Evolutionary conservation across 75 land plant species (phyloP).

Genomic region (Sequoiadendron giganteum): DNA sequence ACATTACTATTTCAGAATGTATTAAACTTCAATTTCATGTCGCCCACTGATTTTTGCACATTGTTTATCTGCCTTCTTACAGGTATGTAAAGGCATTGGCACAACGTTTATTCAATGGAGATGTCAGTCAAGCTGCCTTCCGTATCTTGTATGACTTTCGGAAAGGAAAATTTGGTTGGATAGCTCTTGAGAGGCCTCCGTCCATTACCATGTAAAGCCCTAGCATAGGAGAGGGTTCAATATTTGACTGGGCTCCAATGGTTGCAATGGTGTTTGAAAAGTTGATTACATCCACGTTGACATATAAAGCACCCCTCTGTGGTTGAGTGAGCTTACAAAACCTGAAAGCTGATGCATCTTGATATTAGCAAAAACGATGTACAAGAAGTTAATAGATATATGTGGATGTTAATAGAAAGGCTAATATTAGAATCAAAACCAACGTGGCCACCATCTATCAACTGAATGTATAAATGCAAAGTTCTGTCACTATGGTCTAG

Average conservation of each 20-base stretch:
- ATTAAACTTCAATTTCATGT: background rate
- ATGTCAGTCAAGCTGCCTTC: slow-evolving; percentile 79
- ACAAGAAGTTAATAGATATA: background rate
- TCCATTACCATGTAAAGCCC: slow-evolving; percentile 14
- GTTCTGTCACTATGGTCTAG: background rate
- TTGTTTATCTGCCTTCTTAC: slow-evolving; percentile 9
- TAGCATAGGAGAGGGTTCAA: background rate
- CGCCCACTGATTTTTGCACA: background rate
- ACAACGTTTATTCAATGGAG: slow-evolving; percentile 77
- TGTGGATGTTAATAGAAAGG: background rate
- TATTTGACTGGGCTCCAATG: background rate
- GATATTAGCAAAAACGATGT: background rate
- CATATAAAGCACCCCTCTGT: background rate
- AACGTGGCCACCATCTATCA: background rate
- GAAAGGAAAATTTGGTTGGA: slow-evolving; percentile 92
- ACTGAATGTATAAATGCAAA: background rate
- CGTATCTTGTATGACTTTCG: slow-evolving; percentile 80
- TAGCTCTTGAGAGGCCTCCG: slow-evolving; percentile 84
- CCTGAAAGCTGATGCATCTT: background rate
- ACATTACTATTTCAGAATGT: background rate
- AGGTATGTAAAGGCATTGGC: slow-evolving; percentile 77
- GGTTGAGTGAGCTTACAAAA: too few species aligned
- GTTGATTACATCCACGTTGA: background rate
- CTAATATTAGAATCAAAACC: background rate
- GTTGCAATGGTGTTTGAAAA: background rate